Evolutionary conservation across 2,329 filamentous ascomycete genomes (phyloP).

Genomic region (Fusarium sp.): DNA sequence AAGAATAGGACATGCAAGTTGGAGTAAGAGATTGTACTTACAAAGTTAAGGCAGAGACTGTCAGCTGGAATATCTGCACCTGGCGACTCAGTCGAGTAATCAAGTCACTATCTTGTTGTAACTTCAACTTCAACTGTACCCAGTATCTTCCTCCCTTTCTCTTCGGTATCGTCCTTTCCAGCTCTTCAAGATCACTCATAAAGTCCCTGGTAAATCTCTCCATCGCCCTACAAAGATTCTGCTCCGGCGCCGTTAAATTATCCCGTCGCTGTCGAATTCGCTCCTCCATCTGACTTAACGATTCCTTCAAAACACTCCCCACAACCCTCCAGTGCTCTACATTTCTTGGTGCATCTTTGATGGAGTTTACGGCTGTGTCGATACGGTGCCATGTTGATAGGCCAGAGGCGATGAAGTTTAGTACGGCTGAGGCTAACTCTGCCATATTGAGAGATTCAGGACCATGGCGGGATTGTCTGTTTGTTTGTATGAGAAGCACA

Average conservation of each 20-base stretch:
- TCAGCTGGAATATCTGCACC: slow-evolving; percentile 14
- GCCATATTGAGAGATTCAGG: slow-evolving; percentile 14
- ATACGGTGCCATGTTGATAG: slow-evolving; percentile 3
- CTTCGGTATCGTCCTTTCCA: neutral
- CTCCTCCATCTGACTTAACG: slow-evolving; percentile 4
- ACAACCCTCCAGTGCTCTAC: slow-evolving; percentile 6
- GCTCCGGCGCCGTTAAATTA: neutral
- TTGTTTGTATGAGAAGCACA: neutral
- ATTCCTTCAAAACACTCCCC: neutral
- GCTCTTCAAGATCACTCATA: neutral
- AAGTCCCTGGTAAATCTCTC: neutral
- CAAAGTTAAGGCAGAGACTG: neutral
- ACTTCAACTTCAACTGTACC: neutral
- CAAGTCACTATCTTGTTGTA: slow-evolving; percentile 6
- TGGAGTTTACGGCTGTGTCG: neutral
- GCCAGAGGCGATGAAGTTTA: slow-evolving; percentile 4
- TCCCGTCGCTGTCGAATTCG: neutral
- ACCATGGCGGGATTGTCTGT: slow-evolving; percentile 3
- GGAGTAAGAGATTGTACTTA: neutral
- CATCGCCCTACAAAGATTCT: slow-evolving; percentile 14
- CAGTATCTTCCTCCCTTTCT: neutral
- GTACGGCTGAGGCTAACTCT: slow-evolving; percentile 16
- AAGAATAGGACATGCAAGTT: neutral
- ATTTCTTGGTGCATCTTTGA: slow-evolving; percentile 1
- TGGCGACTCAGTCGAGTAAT: slow-evolving; percentile 12